Base-by-base conservation (phyloP, 2,329 filamentous ascomycete species). In the Fonsecaea pedrosoi region DNA sequence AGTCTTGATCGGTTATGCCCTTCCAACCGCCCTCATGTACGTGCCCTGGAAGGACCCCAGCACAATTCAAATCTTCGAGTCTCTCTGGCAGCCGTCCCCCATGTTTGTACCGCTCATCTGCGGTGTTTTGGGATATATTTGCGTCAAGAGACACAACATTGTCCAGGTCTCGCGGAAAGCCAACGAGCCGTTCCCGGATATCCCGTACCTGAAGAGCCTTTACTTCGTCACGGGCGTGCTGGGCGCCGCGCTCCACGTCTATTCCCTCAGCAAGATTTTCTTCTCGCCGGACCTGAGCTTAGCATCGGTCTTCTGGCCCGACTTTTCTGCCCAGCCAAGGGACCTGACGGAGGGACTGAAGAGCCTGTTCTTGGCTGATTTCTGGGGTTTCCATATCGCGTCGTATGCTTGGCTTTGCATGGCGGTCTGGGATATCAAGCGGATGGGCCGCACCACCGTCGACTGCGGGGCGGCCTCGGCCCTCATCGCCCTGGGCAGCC, bases 251-350 rank as follows among this genome's bases (percentile, higher is more conserved):
- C 37, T 62, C 4, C 60, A 62, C 18, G 25, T 54, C 48, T 62
- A 62, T 21, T 37, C 18, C 5, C n/a, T 55, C 10, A 18, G 25
- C 7, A 55, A 55, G 21, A 55, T 62, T 25, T 8, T 62, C 2
- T 62, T 38, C 4, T 54, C 45, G 18, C 48, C 60, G 13, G 18
- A 37, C 18, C 45, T 62, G 45, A 62, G 38, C 48, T 55, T 62
- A 40, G 25, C 30, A n/a, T 62, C 60, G 4, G 60, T 62, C 30
- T 62, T 62, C 50, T 62, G 60, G 60, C 60, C 60, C 35, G 60
- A 62, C 7, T 62, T 62, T 50, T 54, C 45, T 13, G 50, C 60
- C 3, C 45, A 55, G 18, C 30, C 38, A 15, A 62, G 56, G 48
- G 34, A 18, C 4, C 32, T 62, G 4, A 40, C 40, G 8, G 60